Conservation (phyloP, 1,284 basidiomycete species). For the Bothia castanella region DNA sequence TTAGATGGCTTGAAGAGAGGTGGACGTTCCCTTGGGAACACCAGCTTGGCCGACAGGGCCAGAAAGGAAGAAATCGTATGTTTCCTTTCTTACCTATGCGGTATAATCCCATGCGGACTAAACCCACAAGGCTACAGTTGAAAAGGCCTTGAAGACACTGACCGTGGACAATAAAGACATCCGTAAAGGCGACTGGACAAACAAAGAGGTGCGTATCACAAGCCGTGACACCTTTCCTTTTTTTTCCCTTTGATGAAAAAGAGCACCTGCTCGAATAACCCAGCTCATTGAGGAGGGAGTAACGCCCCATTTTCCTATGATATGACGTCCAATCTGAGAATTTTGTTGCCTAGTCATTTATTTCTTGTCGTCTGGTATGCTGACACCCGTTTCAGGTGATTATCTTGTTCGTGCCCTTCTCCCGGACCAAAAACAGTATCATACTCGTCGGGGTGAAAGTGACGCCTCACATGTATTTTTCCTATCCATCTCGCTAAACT, state of each 20-base stretch:
- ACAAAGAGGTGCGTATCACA: conserved; percentile 83
- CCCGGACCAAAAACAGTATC: conserved; percentile 63
- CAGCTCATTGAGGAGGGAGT: conserved; percentile 71
- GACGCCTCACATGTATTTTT: conserved; percentile 58
- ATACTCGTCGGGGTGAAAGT: conserved; percentile 58
- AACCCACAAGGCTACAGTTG: conserved; percentile 65
- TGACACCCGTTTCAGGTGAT: conserved; percentile 22
- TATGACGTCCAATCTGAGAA: conserved; percentile 49
- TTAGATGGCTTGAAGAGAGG: conserved; percentile 77
- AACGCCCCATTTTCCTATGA: conserved; percentile 71
- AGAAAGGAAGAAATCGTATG: conserved; percentile 94
- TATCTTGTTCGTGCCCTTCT: conserved; percentile 12
- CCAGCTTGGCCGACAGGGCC: conserved; percentile 88
- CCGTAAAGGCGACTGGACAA: conserved; percentile 91
- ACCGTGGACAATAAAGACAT: conserved; percentile 87
- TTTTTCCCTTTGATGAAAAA: conserved; percentile 62
- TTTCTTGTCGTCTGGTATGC: not conserved
- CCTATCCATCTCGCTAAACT: conserved; percentile 20
- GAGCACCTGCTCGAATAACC: conserved; percentile 76
- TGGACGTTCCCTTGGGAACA: conserved; percentile 69
- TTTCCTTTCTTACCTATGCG: conserved; percentile 13
- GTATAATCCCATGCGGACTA: conserved; percentile 15
- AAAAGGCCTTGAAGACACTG: conserved; percentile 81
- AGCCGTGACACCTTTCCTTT: not conserved
- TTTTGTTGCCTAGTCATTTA: conserved; percentile 9